Evolutionary conservation across 768 basidiomycete genomes (phyloP).

Genomic region (Guyanaporus albipodus): DNA sequence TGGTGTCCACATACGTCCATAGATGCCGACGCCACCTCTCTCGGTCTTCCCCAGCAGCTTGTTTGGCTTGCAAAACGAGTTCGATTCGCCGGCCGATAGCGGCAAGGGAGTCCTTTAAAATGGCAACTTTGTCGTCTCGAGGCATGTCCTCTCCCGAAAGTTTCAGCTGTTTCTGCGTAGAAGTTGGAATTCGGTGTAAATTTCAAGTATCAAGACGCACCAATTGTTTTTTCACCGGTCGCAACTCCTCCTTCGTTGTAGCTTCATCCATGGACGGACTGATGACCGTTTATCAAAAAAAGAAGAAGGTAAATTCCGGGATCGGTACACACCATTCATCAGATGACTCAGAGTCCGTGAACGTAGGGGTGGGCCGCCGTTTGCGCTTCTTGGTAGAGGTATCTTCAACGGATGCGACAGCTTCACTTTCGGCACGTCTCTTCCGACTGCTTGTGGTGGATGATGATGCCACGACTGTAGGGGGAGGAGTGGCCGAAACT

Average conservation of each 20-base stretch:
- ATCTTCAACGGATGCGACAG: conserved; percentile 77
- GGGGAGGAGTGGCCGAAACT: conserved; percentile 71
- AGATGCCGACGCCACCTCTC: conserved; percentile 89
- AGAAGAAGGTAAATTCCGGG: background rate
- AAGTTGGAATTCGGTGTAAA: conserved; percentile 3
- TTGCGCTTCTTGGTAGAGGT: conserved; percentile 70
- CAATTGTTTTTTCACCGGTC: conserved; percentile 95
- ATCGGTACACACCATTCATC: conserved; percentile 75
- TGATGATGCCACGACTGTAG: conserved; percentile 63
- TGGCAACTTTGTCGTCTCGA: conserved; percentile 92
- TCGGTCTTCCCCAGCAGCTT: conserved; percentile 73
- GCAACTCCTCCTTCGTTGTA: conserved; percentile 88
- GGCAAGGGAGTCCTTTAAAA: conserved; percentile 91
- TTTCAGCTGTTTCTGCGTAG: conserved; percentile 85
- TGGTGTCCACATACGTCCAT: conserved; percentile 76
- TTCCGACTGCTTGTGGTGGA: conserved; percentile 58
- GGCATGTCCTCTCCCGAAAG: conserved; percentile 89
- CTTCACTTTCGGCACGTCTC: conserved; percentile 82
- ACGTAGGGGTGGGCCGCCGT: conserved; percentile 92
- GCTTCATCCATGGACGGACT: conserved; percentile 96
- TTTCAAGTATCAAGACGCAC: conserved; percentile 41
- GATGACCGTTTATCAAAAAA: conserved; percentile 4
- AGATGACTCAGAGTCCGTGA: conserved; percentile 90
- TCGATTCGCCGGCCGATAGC: conserved; percentile 94
- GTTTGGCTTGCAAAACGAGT: conserved; percentile 68